Evolutionary conservation across 2,329 filamentous ascomycete species (phyloP).

Genomic region (Hymenoscyphus albidus): DNA sequence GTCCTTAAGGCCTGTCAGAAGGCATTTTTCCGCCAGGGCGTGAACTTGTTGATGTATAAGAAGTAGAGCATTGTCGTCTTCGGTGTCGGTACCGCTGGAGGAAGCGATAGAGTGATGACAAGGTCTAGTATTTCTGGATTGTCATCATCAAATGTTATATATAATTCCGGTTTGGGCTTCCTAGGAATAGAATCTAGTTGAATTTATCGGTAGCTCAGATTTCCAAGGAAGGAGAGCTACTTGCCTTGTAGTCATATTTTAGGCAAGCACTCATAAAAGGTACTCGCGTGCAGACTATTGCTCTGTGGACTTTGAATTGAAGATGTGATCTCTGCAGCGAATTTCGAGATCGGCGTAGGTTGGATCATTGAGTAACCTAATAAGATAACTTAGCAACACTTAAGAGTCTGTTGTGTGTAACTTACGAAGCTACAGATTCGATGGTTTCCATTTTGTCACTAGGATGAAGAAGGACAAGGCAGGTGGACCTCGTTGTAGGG

Average conservation of each 20-base stretch:
- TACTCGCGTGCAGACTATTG: neutral
- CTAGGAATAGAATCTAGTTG: neutral
- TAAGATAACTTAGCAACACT: slow-evolving; percentile 35
- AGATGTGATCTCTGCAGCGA: neutral
- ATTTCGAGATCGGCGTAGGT: neutral
- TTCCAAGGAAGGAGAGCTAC: neutral
- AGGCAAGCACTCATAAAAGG: neutral
- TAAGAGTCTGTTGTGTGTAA: neutral
- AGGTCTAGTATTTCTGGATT: neutral
- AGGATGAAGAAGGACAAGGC: no score
- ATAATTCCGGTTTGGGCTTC: neutral
- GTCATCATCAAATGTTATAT: neutral
- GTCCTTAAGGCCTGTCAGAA: no score
- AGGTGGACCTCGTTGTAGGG: no score
- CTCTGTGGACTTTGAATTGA: neutral
- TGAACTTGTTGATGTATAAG: neutral
- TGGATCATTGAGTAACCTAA: neutral
- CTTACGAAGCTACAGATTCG: neutral
- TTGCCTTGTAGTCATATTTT: neutral
- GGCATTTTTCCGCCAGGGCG: neutral
- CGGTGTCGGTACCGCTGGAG: neutral
- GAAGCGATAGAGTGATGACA: neutral
- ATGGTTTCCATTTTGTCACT: neutral
- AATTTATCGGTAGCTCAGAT: neutral
- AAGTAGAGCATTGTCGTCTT: neutral